Evolutionary conservation across 805 yeast species (phyloP), one percentile per base, ranked within the genome.

Genomic region (Phaffomyces antillensis): DNA sequence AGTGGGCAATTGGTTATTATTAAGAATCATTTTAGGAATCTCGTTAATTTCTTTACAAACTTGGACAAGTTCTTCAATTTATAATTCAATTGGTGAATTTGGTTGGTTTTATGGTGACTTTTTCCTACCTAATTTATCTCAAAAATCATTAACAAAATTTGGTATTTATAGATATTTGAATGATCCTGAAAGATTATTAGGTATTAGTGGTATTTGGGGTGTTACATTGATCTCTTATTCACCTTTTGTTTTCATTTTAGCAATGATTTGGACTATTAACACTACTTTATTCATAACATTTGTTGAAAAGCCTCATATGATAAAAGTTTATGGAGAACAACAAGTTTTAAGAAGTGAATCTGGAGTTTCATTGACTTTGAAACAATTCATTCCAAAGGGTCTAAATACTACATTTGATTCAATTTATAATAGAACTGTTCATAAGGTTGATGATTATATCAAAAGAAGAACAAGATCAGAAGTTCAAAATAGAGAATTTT

Each of bases 51-150:
- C 71, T 8, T 67, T 86, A 26, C 95, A 86, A 54, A 59, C 73
- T 16, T 79, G 87, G 83, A 82, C 87, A 32, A 79, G 83, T 52
- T 54, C 71, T 23, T 83, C 87, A 28, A 83, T 85, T 33, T 72
- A 79, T 51, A 76, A 77, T 37, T 79, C 85, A 41, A 78, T 86
- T 51, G 91, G 91, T 2, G 83, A 83, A 49, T 84, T 81, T 62
- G 93, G 95, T n/a, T 86, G 93, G 93, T 86, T 85, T 56, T 86
- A 82, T 61, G 95, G 95, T 46, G 95, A 86, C 61, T 86, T 86
- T 63, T 86, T 85, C 63, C 66, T 83, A 46, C 78, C 84, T 33
- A 75, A 71, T 42, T 67, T 74, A 17, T 65, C 72, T 18, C 68
- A 68, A 23, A 70, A 68, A 45, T 64, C 75, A 8, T 68, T 86